Evolutionary conservation across 23 red algal genomes (phyloP), one percentile per base, ranked within the genome.

Genomic region (Gracilaria domingensis): DNA sequence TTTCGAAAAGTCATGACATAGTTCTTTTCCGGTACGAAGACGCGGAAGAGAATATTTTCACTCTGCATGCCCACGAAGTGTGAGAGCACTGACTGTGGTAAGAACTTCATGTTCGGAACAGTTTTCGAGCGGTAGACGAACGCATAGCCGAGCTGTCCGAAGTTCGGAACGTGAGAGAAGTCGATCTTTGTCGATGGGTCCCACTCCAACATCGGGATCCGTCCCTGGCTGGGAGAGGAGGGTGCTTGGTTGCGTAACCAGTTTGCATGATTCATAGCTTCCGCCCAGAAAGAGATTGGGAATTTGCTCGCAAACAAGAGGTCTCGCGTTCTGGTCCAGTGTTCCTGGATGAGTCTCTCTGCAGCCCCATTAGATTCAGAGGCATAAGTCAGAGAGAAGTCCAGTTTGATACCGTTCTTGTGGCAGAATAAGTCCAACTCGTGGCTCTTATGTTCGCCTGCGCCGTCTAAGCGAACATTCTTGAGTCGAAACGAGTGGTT

Each of bases 211-310:
- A n/a, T n/a, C n/a, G n/a, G 1, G 53, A 72, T 49, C 1, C 29
- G 7, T 7, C 23, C 62, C 36, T 44, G 17, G 24, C 72, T 86
- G 4, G 61, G 83, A 6, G 58, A 67, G 30, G 57, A 69, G 21
- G 83, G 83, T 28, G 51, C 38, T 8, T 28, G 59, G 26, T 86
- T 86, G 11, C 62, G 57, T 0, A 86, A 28, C 34, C 62, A 70
- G 33, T 86, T 86, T 34, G 0, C 83, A n/a, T 86, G 59, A 11
- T 54, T 51, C 24, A 86, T 86, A 23, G 64, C 83, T 0, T 86
- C 83, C 9, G 37, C 83, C 83, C 83, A 50, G 23, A 86, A 61
- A 8, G 48, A 34, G 4, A 86, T 47, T 12, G 83, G 83, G 11
- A 86, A 42, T 20, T 72, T 39, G 35, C 38, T 30, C 23, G 61